Evolutionary conservation across 2,329 filamentous ascomycete species (phyloP).

Genomic region (Talaromyces albobiverticillius): DNA sequence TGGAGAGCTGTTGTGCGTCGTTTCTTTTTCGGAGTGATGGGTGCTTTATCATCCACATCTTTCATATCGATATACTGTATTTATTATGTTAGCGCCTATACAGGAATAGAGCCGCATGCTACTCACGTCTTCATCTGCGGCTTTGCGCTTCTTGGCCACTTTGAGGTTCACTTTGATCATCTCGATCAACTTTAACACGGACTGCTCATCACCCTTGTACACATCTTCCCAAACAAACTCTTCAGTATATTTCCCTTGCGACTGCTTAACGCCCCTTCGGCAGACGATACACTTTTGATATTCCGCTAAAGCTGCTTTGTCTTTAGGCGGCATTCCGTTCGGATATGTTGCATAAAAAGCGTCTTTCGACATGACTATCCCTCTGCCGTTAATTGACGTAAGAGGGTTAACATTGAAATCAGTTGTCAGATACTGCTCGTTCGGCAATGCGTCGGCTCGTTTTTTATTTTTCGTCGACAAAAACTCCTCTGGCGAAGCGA

Average conservation of each 20-base stretch:
- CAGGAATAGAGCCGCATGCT: background rate
- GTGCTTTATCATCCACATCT: conserved; percentile 28
- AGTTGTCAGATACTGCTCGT: conserved; percentile 88
- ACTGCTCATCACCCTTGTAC: conserved; percentile 63
- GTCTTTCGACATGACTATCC: conserved; percentile 70
- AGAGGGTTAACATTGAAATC: conserved; percentile 85
- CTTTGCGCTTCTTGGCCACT: conserved; percentile 58
- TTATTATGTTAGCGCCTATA: conserved; percentile 9
- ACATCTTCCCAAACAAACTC: conserved; percentile 91
- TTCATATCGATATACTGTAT: conserved; percentile 38
- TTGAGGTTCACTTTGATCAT: conserved; percentile 65
- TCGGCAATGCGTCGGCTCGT: conserved; percentile 73
- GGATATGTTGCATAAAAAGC: conserved; percentile 70
- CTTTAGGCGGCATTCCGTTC: conserved; percentile 69
- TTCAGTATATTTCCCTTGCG: conserved; percentile 85
- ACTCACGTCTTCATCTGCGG: conserved; percentile 37
- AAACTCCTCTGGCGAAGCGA: conserved; percentile 79
- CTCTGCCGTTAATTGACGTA: conserved; percentile 85
- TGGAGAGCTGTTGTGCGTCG: conserved; percentile 49
- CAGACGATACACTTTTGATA: conserved; percentile 87
- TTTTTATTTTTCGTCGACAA: conserved; percentile 81
- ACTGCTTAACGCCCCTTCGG: conserved; percentile 80
- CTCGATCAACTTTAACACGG: conserved; percentile 64
- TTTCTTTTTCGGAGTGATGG: conserved; percentile 56
- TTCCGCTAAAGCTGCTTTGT: conserved; percentile 58